These are phyloP conservation scores for Cryptococcus sp. DNA, from an alignment of 1,284 basidiomycete species.

Conservation along the genomic window DNA sequence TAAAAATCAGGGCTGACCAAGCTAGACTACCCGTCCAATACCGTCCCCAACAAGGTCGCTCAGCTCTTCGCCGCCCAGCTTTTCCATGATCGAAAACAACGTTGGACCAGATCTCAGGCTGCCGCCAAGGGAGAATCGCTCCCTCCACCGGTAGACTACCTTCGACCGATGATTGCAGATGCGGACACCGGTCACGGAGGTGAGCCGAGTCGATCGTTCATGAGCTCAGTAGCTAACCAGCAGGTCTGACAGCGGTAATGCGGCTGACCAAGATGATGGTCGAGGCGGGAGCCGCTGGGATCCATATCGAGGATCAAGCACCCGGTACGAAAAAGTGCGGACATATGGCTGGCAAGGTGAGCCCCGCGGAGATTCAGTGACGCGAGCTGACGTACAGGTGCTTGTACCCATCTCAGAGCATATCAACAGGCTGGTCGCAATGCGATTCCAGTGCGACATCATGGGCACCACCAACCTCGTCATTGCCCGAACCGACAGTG, in stretches of 20 bases:
- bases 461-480: constrained; percentile 73
- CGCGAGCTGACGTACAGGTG: constrained; percentile 20
- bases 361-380: not conserved
- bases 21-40: constrained; percentile 58
- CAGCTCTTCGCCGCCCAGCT: constrained; percentile 60
- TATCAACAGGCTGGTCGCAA: constrained; percentile 71
- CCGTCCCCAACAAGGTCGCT: constrained; percentile 59
- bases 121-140: constrained; percentile 52
- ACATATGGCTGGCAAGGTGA: constrained; percentile 70
- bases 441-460: constrained; percentile 71
- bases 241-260: constrained; percentile 91
- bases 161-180: constrained; percentile 89
- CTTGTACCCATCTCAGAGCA: constrained; percentile 65
- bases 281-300: constrained; percentile 64
- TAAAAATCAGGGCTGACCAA: not conserved
- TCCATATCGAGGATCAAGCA: constrained; percentile 75
- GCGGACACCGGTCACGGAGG: constrained; percentile 73
- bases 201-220: constrained; percentile 41
- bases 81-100: constrained; percentile 60
- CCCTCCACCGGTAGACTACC: constrained; percentile 64
- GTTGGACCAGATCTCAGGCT: constrained; percentile 55
- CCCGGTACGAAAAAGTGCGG: constrained; percentile 54
- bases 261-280: constrained; percentile 80
- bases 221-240: constrained; percentile 26
- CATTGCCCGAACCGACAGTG: constrained; percentile 68